Evolutionary conservation across 2,329 filamentous ascomycete genomes (phyloP).

Genomic region (Claviceps sp.): DNA sequence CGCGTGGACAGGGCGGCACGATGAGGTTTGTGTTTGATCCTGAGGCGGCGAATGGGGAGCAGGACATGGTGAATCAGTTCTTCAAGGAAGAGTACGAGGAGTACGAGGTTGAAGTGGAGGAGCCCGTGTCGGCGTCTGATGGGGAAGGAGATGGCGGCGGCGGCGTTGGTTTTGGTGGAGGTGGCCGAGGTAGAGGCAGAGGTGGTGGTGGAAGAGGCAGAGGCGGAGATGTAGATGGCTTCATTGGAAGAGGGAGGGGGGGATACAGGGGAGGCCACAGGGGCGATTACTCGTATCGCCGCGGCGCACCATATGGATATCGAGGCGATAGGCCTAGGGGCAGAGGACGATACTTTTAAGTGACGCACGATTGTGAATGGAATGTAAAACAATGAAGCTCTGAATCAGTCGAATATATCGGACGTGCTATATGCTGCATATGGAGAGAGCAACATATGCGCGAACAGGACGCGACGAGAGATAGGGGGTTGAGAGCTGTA

Average conservation of each 20-base stretch:
- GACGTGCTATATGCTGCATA: not conserved
- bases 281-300: slow-evolving; percentile 13
- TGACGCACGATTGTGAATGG: not conserved
- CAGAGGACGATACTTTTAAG: slow-evolving; percentile 19
- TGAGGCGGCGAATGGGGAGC: slow-evolving; percentile 59
- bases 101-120: slow-evolving; percentile 65
- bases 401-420: too few species aligned
- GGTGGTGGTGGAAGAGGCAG: slow-evolving; percentile 12
- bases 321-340: slow-evolving; percentile 22
- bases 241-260: slow-evolving; percentile 10
- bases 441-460: too few species aligned
- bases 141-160: slow-evolving; percentile 4
- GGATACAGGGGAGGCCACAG: slow-evolving; percentile 13
- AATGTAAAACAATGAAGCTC: not conserved
- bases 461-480: too few species aligned
- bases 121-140: slow-evolving; percentile 29
- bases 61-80: slow-evolving; percentile 50
- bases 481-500: too few species aligned
- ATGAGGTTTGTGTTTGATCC: slow-evolving; percentile 82
- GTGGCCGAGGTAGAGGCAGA: slow-evolving; percentile 1
- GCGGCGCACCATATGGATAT: slow-evolving; percentile 21
- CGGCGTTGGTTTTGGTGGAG: not conserved
- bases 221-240: not conserved
- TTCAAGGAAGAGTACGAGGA: slow-evolving; percentile 66
- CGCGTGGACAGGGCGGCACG: slow-evolving; percentile 51